Base-by-base conservation (phyloP, 2,329 filamentous ascomycete species). In the Neobulgaria alba region DNA sequence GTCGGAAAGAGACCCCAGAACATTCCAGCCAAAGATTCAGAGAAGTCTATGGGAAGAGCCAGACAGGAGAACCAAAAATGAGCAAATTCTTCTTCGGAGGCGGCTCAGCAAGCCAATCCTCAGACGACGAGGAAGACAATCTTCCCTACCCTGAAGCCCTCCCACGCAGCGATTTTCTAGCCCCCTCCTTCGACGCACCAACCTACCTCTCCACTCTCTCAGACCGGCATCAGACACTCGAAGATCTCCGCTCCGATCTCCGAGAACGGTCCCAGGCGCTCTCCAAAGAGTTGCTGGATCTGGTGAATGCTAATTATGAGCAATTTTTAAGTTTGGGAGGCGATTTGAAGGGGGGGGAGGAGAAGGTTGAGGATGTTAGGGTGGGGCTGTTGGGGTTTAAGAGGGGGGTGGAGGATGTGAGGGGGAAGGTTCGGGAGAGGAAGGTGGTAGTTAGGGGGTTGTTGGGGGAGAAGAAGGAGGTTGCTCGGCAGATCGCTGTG, bases 231-330 rank as follows among this genome's bases (percentile, higher is more conserved):
- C 92, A 98, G 62, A 95, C 90, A 0, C 84, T 98, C 35, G 89
- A 95, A 60, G 92, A 98, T 61, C 71, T 98, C 21, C 85, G 90
- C 26, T 67, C 81, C 4, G 93, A 98, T 57, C 71, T 98, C 12
- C 81, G 89, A 33, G 77, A 88, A 43, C 75, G 93, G 38, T 85
- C 81, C 52, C 77, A 85, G 52, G 73, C 82, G 15, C 80, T 98
- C 46, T 85, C 81, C 56, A 77, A 82, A 48, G 92, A 98, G 65
- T 72, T 98, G 2, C 72, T 98, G 14, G 90, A 95, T 64, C 76
- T 98, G 5, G 92, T 98, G 51, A 98, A 98, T 59, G 76, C 82
- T 38, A 94, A 98, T 63, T 96, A 98, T 61, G 82, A 87, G 35
- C 84, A 90, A 42, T 98, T 98, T 54, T 64, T 98, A 3, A 81